Evolutionary conservation across 2,329 filamentous ascomycete species (phyloP), one percentile per base, ranked within the genome.

Genomic region (Shiraia sp.): DNA sequence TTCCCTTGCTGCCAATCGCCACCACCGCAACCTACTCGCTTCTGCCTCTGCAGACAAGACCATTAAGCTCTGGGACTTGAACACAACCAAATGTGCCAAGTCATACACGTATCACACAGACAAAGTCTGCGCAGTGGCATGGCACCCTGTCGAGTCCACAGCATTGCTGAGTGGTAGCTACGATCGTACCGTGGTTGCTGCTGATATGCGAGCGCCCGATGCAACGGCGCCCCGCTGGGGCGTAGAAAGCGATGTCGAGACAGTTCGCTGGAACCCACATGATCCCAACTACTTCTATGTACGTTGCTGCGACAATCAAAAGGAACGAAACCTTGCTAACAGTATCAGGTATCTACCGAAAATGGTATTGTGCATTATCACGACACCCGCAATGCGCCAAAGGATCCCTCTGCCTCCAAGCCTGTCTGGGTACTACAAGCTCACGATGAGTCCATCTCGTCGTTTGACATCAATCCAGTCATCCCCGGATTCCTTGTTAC

Each of bases 1-100:
- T 30, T 87, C 92, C 4, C 83, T 99, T 30, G 87, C 93, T 3
- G 90, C 90, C 35, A 99, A 99, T 76, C 81, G 91, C 61, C 86
- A 91, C 64, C 92, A 99, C 74, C 85, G 91, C 51, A 97, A 97
- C 69, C 80, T 99, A 43, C 82, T 99, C 32, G 93, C 93, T 10
- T 97, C 92, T 1, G 90, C 88, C 2, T 99, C 93, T 1, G 93
- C 93, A 14, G 93, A 99, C 75, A 90, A 91, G 75, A 99, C 93
- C 2, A 85, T 97, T 63, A 99, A 99, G 77, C 81, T 99, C 14
- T 99, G 93, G 93, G 93, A 99, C 68, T 77, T 99, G 49, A 88
- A 90, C 75, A 96, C 90, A 3, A 81, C 88, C 47, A 90, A 86
- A 70, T 96, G 90, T 71, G 93, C 93, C 60, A 93, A 96, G 75